Conservation (phyloP, 2,329 filamentous ascomycete genomes). For the Xylaria digitata region DNA sequence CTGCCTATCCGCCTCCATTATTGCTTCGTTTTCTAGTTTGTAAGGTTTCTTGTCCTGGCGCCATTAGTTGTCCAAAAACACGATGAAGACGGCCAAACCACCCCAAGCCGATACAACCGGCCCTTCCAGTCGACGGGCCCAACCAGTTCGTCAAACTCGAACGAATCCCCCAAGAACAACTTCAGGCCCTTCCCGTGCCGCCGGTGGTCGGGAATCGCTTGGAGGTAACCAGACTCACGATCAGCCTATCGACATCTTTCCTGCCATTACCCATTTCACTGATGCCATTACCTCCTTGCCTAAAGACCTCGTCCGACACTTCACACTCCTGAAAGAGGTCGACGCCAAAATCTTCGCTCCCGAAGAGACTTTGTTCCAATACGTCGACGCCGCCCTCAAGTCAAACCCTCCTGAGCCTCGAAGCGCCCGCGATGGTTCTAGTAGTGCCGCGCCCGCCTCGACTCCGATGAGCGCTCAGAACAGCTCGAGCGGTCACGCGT, state of each 20-base stretch:
- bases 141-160: conserved; percentile 73
- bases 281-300: conserved; percentile 92
- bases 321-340: conserved; percentile 95
- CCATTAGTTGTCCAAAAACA: conserved; percentile 23
- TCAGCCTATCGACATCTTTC: conserved; percentile 74
- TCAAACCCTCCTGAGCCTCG: conserved; percentile 61
- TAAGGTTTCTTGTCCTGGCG: conserved; percentile 21
- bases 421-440: conserved; percentile 58
- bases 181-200: conserved; percentile 58
- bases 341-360: conserved; percentile 95
- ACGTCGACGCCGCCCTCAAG: conserved; percentile 74
- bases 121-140: conserved; percentile 67
- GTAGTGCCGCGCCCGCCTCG: conserved; percentile 56
- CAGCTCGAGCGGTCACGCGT: conserved; percentile 57
- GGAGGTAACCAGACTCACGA: conserved; percentile 59
- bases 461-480: conserved; percentile 63
- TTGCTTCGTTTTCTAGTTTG: conserved; percentile 26
- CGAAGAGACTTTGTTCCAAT: conserved; percentile 81
- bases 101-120: conserved; percentile 53
- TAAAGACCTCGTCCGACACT: conserved; percentile 94
- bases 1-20: conserved; percentile 12
- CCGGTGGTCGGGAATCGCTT: conserved; percentile 59
- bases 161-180: conserved; percentile 71
- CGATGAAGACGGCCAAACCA: conserved; percentile 68
- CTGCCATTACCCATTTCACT: conserved; percentile 80